Evolutionary conservation across 805 yeast genomes (phyloP).

Genomic region (Wickerhamomyces kurtzmanii): DNA sequence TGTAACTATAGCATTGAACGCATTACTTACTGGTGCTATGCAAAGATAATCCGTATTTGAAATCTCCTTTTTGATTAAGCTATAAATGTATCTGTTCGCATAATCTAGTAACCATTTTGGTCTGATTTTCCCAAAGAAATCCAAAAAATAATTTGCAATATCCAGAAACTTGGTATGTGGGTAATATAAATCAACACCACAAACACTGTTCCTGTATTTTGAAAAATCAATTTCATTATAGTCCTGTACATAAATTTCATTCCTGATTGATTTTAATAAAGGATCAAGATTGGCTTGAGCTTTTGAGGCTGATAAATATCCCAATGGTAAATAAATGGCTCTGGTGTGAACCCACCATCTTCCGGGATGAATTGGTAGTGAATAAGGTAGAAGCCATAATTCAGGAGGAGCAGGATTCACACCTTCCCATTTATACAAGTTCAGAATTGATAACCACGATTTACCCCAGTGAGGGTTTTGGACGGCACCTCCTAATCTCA

Average conservation of each 20-base stretch:
- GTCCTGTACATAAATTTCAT: constrained; percentile 65
- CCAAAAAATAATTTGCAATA: constrained; percentile 47
- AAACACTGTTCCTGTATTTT: constrained; percentile 69
- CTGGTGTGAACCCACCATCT: constrained; percentile 99
- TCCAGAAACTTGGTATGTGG: constrained; percentile 76
- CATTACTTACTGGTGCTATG: constrained; percentile 92
- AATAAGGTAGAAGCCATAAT: constrained; percentile 78
- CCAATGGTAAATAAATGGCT: constrained; percentile 80
- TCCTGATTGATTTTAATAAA: constrained; percentile 53
- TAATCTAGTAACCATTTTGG: constrained; percentile 61
- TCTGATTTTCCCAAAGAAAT: constrained; percentile 62
- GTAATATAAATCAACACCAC: constrained; percentile 88
- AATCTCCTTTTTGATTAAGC: constrained; percentile 63
- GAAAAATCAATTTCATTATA: constrained; percentile 61
- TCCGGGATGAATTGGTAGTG: constrained; percentile 82
- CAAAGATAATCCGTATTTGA: constrained; percentile 71
- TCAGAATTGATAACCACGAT: constrained; percentile 75
- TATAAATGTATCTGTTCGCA: constrained; percentile 45
- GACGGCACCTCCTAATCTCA: constrained; percentile 77
- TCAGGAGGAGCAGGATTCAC: constrained; percentile 98
- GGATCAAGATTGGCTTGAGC: constrained; percentile 53
- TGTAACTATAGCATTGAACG: constrained; percentile 69
- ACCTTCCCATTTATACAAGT: constrained; percentile 89
- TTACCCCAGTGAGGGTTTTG: constrained; percentile 98
- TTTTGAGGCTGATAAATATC: constrained; percentile 59